phyloP scores from a whole-genome alignment of 1,284 basidiomycete genomes.

The Austropuccinia psidii region DNA sequence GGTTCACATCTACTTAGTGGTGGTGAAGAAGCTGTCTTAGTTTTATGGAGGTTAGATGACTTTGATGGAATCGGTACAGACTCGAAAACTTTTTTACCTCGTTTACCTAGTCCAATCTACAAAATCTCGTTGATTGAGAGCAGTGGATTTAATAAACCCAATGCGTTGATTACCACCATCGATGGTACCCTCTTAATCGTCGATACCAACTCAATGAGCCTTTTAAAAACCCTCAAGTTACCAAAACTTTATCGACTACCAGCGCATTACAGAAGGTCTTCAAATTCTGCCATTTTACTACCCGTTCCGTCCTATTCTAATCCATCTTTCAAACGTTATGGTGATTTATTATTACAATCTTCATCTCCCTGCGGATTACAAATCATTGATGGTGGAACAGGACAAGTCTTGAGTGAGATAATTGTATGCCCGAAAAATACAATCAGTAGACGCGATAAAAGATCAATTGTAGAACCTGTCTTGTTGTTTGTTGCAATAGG shows the following conservation, averaged over 20 bases:
- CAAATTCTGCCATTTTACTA: neutral
- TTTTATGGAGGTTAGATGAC: slow-evolving; percentile 80
- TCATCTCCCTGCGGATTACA: slow-evolving; percentile 93
- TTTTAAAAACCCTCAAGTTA: slow-evolving; percentile 54
- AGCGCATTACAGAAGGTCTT: neutral
- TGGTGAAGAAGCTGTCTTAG: slow-evolving; percentile 89
- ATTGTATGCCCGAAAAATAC: slow-evolving; percentile 91
- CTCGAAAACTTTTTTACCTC: slow-evolving; percentile 81
- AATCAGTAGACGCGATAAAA: slow-evolving; percentile 73
- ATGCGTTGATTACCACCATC: slow-evolving; percentile 71
- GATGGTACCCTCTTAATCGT: slow-evolving; percentile 79
- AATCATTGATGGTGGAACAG: slow-evolving; percentile 69
- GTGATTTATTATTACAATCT: slow-evolving; percentile 76
- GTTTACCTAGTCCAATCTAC: slow-evolving; percentile 75
- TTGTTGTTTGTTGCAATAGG: slow-evolving; percentile 58
- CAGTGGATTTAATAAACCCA: slow-evolving; percentile 62
- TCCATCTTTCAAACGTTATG: slow-evolving; percentile 51
- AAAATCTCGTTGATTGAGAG: slow-evolving; percentile 57
- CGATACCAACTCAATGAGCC: slow-evolving; percentile 62
- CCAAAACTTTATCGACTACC: slow-evolving; percentile 42
- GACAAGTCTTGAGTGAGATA: slow-evolving; percentile 70
- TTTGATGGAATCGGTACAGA: slow-evolving; percentile 52
- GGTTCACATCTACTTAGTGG: slow-evolving; percentile 90
- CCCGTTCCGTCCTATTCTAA: slow-evolving; percentile 55
- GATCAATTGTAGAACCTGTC: slow-evolving; percentile 64